These are phyloP conservation scores for Harringtonia lauricola DNA, from an alignment of 2,329 filamentous ascomycete genomes.

Conservation along the genomic window DNA sequence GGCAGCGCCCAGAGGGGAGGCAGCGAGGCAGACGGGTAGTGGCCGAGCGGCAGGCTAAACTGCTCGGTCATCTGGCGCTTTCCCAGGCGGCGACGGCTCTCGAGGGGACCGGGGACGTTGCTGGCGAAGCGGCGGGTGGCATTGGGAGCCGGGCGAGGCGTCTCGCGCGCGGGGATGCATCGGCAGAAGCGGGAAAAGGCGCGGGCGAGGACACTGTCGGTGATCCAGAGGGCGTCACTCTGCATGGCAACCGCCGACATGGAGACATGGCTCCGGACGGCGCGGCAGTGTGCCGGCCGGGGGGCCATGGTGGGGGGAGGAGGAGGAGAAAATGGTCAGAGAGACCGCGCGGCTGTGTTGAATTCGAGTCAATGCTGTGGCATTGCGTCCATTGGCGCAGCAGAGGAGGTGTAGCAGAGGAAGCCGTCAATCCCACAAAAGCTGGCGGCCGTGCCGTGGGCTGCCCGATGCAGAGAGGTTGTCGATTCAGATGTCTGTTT, in stretches of 20 bases:
- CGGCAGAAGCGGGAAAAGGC: conserved; percentile 36
- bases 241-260: too few relatives aligned
- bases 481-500: too few relatives aligned
- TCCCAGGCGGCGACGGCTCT: conserved; percentile 40
- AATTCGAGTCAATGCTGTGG: too few relatives aligned
- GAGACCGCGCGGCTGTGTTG: too few relatives aligned
- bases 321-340: background rate
- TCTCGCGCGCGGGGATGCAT: background rate
- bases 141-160: background rate
- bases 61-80: conserved; percentile 43
- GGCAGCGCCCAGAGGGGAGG: conserved; percentile 34
- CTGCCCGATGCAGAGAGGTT: too few relatives aligned
- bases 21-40: conserved; percentile 3
- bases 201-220: conserved; percentile 40
- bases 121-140: conserved; percentile 17
- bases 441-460: too few relatives aligned
- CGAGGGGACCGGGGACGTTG: conserved; percentile 41
- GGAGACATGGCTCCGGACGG: background rate
- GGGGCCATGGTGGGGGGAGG: conserved; percentile 8
- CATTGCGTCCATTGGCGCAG: too few relatives aligned
- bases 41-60: conserved; percentile 20
- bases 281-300: conserved; percentile 8
- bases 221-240: conserved; percentile 44
- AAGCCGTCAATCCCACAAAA: too few relatives aligned
- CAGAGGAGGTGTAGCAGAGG: too few relatives aligned